phyloP scores from a whole-genome alignment of 345 rosid species.

The Lenwebbia sp. region DNA sequence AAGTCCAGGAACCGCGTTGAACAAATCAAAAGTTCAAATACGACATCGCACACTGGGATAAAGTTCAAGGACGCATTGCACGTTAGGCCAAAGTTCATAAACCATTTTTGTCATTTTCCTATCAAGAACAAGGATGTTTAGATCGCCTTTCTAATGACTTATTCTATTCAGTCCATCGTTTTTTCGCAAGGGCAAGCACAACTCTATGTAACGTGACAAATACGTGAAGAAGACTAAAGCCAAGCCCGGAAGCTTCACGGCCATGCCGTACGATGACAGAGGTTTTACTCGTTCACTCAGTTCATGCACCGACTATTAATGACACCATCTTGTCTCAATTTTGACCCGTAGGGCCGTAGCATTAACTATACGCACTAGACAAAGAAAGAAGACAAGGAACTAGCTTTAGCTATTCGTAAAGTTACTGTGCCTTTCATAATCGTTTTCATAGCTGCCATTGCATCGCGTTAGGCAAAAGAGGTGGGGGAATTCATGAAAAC shows the following conservation, averaged over 20 bases:
- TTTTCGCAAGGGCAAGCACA: not conserved
- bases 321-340: not conserved
- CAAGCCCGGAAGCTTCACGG: not conserved
- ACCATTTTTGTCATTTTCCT: not conserved
- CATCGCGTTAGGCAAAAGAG: not conserved
- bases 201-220: not conserved
- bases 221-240: not conserved
- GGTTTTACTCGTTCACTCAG: not conserved
- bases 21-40: too few species aligned
- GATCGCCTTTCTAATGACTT: not conserved
- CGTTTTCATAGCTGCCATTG: not conserved
- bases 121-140: not conserved
- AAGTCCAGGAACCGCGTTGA: too few species aligned
- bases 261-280: not conserved
- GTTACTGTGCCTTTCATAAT: not conserved
- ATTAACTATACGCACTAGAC: not conserved
- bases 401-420: not conserved
- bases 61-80: too few species aligned
- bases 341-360: not conserved
- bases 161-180: not conserved
- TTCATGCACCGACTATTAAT: not conserved
- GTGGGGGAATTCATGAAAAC: not conserved
- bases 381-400: not conserved
- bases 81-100: too few species aligned
- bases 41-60: too few species aligned